Base-by-base conservation (phyloP, 2,329 filamentous ascomycete species). In the Aspergillus chevalieri region DNA sequence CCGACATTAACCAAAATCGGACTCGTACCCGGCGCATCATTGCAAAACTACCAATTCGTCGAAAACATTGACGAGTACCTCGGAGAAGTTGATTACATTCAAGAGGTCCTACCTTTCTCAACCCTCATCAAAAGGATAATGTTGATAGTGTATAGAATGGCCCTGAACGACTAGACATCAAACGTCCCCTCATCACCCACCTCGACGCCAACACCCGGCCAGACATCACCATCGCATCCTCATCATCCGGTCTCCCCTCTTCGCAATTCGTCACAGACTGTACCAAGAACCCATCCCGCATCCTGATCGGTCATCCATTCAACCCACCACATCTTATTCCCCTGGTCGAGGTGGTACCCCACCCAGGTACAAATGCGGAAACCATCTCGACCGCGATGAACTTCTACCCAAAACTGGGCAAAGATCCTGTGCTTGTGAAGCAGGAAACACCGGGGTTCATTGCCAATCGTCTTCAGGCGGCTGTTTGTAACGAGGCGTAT, bases 401-500 rank as follows among this genome's bases (percentile, higher is more conserved):
- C 19, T 75, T 76, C 51, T 77, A 75, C 58, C 56, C 55, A 7
- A 51, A 38, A 4, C 54, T 74, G 2, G 74, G 70, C 4, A 74
- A 74, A 52, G 65, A 66, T 17, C 65, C 74, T 0, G 63, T 74
- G 1, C 60, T 68, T 19, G 61, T 75, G 19, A 62, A 65, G 47
- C 66, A 73, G 43, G 73, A 77, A 52, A 65, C 68, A 0, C 63
- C 68, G 2, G 74, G 74, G 0, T 71, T 73, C 48, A 65, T 75
- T 6, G 74, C 72, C 14, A 77, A 77, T 57, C 64, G 75, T 6
- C 65, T 77, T 1, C 74, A 77, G 50, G 65, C 65, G 0, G 68
- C 69, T 1, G 56, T 74, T 0, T 58, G 63, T 33, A 61, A 61
- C 3, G 71, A 74, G 52, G 65, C 68, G 0, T 65, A 66, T 45